Base-by-base conservation (phyloP, 371 early-diverging fungal species). In the Apophysomyces elegans region DNA sequence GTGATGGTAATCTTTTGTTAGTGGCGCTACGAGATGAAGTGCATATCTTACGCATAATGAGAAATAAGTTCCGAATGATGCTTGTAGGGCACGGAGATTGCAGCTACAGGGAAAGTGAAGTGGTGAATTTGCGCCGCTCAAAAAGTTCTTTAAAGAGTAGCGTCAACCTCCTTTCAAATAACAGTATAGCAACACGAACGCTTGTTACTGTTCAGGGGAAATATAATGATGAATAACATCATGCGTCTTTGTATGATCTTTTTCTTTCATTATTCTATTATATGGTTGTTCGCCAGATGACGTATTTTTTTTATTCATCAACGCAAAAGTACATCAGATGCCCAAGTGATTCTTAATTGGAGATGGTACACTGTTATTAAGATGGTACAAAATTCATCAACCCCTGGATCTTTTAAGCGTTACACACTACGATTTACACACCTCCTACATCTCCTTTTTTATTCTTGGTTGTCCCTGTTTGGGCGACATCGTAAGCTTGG, bases 391-490 rank as follows among this genome's bases (percentile, higher is more conserved):
- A 50, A 50, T 7, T 11, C 21, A 50, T 21, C 18, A 50, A 50
- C 54, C 54, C 54, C 54, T 50, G 21, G 54, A 21, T 50, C 21
- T 50, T 50, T 26, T 50, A 18, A 50, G 54, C 54, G 54, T 50
- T 50, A 50, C 54, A 50, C 54, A 13, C 21, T 50, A n/a, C 8
- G 11, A 50, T 16, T 45, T 50, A 21, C 21, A 7, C 21, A 26
- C 54, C 54, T 50, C 54, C 54, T 50, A 50, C n/a, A 50, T 18
- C 54, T 50, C 54, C 54, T 50, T 50, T 50, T 50, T 50, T 26
- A 26, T 9, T 50, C 54, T 50, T 50, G 54, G 54, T 21, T 50
- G 54, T 50, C 54, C 54, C 54, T 50, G 54, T 50, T 50, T 50
- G 54, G 54, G 54, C 54, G 21, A 50, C 54, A 50, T 50, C 54